Evolutionary conservation across 106 monocot species (phyloP).

Genomic region (Cymbidium sinense): DNA sequence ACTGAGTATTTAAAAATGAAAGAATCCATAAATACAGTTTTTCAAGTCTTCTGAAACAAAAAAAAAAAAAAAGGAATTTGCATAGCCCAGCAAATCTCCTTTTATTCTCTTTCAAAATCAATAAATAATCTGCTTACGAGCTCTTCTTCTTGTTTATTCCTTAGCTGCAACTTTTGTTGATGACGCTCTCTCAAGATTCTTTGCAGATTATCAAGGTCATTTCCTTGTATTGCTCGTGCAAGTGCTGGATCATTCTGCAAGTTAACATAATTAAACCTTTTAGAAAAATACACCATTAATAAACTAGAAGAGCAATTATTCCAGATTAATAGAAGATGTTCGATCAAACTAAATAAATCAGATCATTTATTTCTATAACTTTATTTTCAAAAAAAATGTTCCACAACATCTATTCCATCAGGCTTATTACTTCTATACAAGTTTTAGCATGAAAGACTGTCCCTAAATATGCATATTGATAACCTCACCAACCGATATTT

Average conservation of each 20-base stretch:
- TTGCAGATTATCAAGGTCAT: conserved; percentile 63
- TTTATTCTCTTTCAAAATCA: not conserved
- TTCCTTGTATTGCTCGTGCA: conserved; percentile 76
- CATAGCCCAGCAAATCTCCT: not conserved
- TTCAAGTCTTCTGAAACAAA: not conserved
- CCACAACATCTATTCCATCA: not conserved
- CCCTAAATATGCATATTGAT: not conserved
- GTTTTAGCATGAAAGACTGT: not conserved
- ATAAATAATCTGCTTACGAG: conserved; percentile 43
- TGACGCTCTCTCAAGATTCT: conserved; percentile 66
- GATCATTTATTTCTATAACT: not conserved
- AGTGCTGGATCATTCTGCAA: conserved; percentile 83
- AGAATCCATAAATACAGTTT: not conserved
- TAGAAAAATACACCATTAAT: not conserved
- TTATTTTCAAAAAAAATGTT: not conserved
- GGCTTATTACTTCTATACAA: not conserved
- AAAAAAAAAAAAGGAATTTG: not conserved
- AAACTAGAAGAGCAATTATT: not conserved
- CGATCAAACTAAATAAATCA: not conserved
- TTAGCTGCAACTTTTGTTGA: conserved; percentile 55
- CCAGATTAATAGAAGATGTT: not conserved
- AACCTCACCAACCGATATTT: not conserved
- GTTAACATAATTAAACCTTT: not conserved
- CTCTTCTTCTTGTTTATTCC: conserved; percentile 82
- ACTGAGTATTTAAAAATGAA: not conserved